Base-by-base conservation (phyloP, 2,329 filamentous ascomycete genomes). In the Septoria petroselini region DNA sequence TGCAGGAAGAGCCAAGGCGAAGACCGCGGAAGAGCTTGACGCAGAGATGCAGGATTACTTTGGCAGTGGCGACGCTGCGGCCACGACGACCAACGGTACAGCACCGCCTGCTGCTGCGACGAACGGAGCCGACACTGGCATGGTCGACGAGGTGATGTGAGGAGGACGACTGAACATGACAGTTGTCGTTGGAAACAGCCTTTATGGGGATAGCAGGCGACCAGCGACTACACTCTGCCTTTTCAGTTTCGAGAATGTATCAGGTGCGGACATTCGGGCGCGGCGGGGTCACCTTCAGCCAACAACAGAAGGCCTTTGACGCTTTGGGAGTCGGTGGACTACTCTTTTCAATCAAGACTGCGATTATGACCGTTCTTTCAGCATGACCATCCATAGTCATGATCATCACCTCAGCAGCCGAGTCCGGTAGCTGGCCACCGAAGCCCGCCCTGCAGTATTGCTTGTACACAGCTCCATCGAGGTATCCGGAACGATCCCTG, bases 21-120 rank as follows among this genome's bases (percentile, higher is more conserved):
- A 97, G 86, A 95, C 90, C 0, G 83, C 86, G 1, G 91, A 95
- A 68, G 91, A 98, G 74, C 83, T 98, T 19, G 93, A 98, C 69
- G 90, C 88, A 3, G 93, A 98, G 71, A 98, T 98, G 93, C 84
- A 83, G 15, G 93, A 97, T 71, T 98, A 98, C 75, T 97, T 94
- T 68, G 82, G 78, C 45, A 68, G 69, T 23, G 73, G 72, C 44
- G 70, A 68, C 9, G 71, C 71, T 45, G 66, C 63, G 34, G 71
- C 68, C 53, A 73, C 74, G 49, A 67, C 72, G 3, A 68, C 70
- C 35, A 75, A 72, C 53, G 74, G 72, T 37, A 63, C 65, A 35
- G 72, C 73, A 54, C 72, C 73, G 33, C 69, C 72, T 43, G 76
- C 73, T 48, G 69, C 70, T 34, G 70, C 73, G 46, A 67, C 73